phyloP scores from a whole-genome alignment of 306 rosid species.

The Acacia acuminata region DNA sequence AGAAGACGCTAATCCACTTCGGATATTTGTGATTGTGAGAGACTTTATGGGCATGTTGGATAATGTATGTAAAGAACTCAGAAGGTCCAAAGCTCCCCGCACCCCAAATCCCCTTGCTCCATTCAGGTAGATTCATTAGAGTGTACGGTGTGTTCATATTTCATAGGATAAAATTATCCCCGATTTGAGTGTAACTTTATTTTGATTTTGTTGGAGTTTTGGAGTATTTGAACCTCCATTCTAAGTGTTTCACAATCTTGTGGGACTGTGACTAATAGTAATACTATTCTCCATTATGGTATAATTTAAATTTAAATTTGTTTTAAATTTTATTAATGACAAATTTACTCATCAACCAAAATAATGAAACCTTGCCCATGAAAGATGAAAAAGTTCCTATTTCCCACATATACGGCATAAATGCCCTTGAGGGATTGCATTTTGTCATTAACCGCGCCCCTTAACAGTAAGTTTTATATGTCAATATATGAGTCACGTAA shows the following conservation, averaged over 20 bases:
- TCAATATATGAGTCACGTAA: neutral
- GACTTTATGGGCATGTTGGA: slow-evolving; percentile 91
- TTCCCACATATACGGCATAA: neutral
- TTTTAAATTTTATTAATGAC: neutral
- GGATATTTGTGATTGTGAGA: slow-evolving; percentile 92
- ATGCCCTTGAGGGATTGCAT: neutral
- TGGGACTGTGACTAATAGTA: neutral
- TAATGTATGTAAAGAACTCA: slow-evolving; percentile 88
- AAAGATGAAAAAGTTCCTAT: neutral
- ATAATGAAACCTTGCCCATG: neutral
- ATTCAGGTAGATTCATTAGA: slow-evolving; percentile 49
- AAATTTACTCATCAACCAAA: neutral
- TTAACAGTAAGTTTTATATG: neutral
- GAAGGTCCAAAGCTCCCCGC: slow-evolving; percentile 55
- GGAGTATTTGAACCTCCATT: slow-evolving; percentile 21
- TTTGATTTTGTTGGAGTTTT: slow-evolving; percentile 29
- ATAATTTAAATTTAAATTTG: neutral
- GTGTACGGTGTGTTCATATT: slow-evolving; percentile 30
- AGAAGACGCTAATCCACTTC: slow-evolving; percentile 76
- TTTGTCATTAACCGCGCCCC: neutral
- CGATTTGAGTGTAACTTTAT: slow-evolving; percentile 38
- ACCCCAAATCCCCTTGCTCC: slow-evolving; percentile 78
- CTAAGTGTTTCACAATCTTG: slow-evolving; percentile 9
- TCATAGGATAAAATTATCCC: slow-evolving; percentile 26
- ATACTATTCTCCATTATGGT: neutral